A percentile compares a stretch with the other conserved stretches of the same genome.
Evolutionary conservation across 257 asterid species (phyloP).

Genomic region (Solanum etuberosum): DNA sequence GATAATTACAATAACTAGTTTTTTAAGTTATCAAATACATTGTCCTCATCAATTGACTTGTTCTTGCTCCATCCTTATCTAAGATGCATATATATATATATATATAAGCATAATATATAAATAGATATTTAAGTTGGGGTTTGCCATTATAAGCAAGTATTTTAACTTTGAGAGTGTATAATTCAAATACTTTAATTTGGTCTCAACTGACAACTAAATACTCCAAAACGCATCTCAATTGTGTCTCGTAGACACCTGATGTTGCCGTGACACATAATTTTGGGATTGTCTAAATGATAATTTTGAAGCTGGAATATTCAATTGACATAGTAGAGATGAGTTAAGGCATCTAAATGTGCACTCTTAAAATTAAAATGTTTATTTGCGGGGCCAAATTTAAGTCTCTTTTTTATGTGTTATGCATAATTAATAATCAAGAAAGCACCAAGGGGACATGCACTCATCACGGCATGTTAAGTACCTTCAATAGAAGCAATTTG

Average conservation of each 20-base stretch:
- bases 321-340: neutral
- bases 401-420: too few relatives aligned
- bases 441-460: neutral
- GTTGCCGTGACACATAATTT: too few relatives aligned
- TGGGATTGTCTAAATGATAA: too few relatives aligned
- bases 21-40: neutral
- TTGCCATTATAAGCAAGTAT: too few relatives aligned
- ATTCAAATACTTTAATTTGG: fast-evolving
- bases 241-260: too few relatives aligned
- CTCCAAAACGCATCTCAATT: fast-evolving
- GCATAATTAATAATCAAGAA: neutral
- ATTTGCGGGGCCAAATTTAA: too few relatives aligned
- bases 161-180: too few relatives aligned
- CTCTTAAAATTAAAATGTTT: neutral
- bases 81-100: neutral
- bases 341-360: neutral
- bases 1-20: neutral
- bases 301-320: too few relatives aligned
- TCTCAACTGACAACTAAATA: too few relatives aligned
- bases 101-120: too few relatives aligned
- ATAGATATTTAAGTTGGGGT: too few relatives aligned
- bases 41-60: neutral
- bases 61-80: neutral
- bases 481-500: neutral
- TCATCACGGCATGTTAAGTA: neutral